A percentile compares a stretch with the other conserved stretches of the same genome.
Evolutionary conservation across 805 yeast species (phyloP).

Genomic region (Candida koratica): DNA sequence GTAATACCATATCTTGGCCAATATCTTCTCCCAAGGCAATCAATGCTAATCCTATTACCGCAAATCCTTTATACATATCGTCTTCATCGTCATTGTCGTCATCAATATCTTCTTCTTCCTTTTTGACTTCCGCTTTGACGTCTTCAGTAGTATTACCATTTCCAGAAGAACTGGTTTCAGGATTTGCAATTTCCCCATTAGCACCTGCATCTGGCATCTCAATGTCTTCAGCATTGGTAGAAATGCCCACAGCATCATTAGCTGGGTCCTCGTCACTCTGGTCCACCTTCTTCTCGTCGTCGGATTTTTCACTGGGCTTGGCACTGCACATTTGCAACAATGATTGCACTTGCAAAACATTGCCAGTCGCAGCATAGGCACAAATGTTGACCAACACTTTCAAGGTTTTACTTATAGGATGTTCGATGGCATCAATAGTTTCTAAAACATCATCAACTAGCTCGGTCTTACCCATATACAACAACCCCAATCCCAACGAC

Average conservation of each 20-base stretch:
- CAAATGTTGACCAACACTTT: constrained; percentile 88
- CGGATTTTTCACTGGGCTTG: constrained; percentile 54
- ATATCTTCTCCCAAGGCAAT: constrained; percentile 97
- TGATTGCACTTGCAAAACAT: constrained; percentile 89
- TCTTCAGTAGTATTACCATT: constrained; percentile 20
- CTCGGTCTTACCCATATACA: constrained; percentile 91
- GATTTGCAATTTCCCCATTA: neutral
- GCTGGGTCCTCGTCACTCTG: constrained; percentile 38
- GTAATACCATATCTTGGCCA: constrained; percentile 95
- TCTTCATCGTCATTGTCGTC: constrained; percentile 43
- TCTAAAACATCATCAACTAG: constrained; percentile 92
- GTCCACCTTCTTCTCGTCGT: constrained; percentile 57
- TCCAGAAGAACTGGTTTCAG: neutral
- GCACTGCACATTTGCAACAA: constrained; percentile 84
- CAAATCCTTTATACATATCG: constrained; percentile 71
- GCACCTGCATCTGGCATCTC: constrained; percentile 31
- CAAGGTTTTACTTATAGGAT: constrained; percentile 84
- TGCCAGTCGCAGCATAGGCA: constrained; percentile 97
- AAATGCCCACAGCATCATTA: constrained; percentile 22
- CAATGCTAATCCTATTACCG: constrained; percentile 90
- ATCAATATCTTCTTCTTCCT: constrained; percentile 23
- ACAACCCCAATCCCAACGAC: constrained; percentile 86
- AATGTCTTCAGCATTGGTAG: constrained; percentile 24
- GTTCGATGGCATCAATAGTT: constrained; percentile 91
- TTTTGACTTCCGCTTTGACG: constrained; percentile 23